phyloP scores from a whole-genome alignment of 2,329 filamentous ascomycete species.

The Exophiala mesophila region DNA sequence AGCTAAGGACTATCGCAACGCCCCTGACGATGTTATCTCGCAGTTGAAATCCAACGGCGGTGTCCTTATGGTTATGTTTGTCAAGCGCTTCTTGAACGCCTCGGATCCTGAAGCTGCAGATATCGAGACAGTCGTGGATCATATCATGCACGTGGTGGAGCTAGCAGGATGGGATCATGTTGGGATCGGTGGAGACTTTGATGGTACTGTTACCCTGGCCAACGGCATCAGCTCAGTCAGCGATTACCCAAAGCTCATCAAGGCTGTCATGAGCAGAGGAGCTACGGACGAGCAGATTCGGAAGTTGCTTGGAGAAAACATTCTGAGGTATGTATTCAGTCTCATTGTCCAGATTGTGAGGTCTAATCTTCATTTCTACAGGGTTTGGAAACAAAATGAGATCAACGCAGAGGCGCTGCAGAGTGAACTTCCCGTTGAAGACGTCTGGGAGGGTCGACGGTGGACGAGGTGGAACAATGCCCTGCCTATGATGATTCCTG shows the following conservation, averaged over 20 bases:
- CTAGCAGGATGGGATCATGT: conserved; percentile 82
- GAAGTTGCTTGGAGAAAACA: conserved; percentile 37
- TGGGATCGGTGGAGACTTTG: conserved; percentile 83
- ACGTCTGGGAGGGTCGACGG: too few relatives aligned
- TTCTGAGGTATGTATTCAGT: conserved; percentile 27
- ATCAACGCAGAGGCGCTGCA: too few relatives aligned
- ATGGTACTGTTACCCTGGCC: conserved; percentile 48
- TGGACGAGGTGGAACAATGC: too few relatives aligned
- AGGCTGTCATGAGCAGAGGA: conserved; percentile 36
- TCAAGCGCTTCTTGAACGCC: conserved; percentile 32
- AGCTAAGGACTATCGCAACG: conserved; percentile 35
- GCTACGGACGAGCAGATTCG: conserved; percentile 37
- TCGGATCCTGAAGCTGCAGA: conserved; percentile 46
- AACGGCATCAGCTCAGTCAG: too few relatives aligned
- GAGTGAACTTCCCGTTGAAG: too few relatives aligned
- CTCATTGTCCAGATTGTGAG: too few relatives aligned
- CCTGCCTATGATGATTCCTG: too few relatives aligned
- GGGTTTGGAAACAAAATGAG: too few relatives aligned
- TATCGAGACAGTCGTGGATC: conserved; percentile 68
- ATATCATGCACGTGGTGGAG: conserved; percentile 76
- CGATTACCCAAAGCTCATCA: conserved; percentile 34
- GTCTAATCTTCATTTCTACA: too few relatives aligned
- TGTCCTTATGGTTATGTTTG: conserved; percentile 39
- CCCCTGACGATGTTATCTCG: conserved; percentile 39
- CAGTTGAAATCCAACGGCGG: conserved; percentile 35